phyloP scores from a whole-genome alignment of 2,329 filamentous ascomycete genomes.

The Microascus cirrosus region DNA sequence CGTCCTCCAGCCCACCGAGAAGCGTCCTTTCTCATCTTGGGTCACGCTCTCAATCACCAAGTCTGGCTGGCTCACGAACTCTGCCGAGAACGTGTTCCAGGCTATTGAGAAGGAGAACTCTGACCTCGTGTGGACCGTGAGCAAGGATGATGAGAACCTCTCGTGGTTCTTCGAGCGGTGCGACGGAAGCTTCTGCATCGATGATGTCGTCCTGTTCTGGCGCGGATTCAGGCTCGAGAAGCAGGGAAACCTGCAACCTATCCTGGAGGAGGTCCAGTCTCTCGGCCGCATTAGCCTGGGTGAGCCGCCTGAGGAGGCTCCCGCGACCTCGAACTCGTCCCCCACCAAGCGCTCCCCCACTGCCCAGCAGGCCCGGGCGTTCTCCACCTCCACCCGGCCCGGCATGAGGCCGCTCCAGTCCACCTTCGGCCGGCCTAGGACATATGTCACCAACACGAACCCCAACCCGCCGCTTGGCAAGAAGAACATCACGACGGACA shows the following conservation, averaged over 20 bases:
- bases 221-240: slow-evolving; percentile 64
- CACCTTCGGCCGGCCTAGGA: slow-evolving; percentile 8
- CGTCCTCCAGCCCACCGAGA: slow-evolving; percentile 62
- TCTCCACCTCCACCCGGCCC: slow-evolving; percentile 45
- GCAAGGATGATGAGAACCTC: slow-evolving; percentile 89
- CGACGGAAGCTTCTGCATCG: slow-evolving; percentile 76
- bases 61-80: slow-evolving; percentile 85
- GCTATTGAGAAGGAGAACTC: slow-evolving; percentile 90
- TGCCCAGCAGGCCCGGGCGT: slow-evolving; percentile 33
- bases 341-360: slow-evolving; percentile 32
- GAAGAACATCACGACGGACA: slow-evolving; percentile 76
- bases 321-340: slow-evolving; percentile 26
- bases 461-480: slow-evolving; percentile 83
- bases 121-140: slow-evolving; percentile 91
- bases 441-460: slow-evolving; percentile 52
- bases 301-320: slow-evolving; percentile 49
- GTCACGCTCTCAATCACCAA: slow-evolving; percentile 90
- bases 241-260: slow-evolving; percentile 66
- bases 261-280: slow-evolving; percentile 77
- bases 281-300: slow-evolving; percentile 80
- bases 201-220: slow-evolving; percentile 92
- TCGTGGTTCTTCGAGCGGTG: slow-evolving; percentile 98
- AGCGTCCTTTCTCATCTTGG: slow-evolving; percentile 64
- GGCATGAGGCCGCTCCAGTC: not conserved
- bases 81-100: slow-evolving; percentile 89